phyloP scores from a whole-genome alignment of 2,329 filamentous ascomycete species.

The Macroventuria anomochaeta region DNA sequence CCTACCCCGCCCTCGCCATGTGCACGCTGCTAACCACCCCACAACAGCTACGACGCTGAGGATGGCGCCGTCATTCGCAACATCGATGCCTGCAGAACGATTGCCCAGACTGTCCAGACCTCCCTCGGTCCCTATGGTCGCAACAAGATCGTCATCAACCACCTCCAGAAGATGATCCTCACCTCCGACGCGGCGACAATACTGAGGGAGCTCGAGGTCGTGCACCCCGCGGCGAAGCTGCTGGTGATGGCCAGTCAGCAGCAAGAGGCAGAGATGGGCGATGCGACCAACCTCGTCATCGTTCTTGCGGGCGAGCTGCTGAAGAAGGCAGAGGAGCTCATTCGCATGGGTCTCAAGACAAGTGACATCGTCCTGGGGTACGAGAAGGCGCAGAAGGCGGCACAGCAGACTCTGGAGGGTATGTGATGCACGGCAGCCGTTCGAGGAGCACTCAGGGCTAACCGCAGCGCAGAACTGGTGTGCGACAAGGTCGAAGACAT shows the following conservation, averaged over 20 bases:
- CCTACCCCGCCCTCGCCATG: constrained; percentile 25
- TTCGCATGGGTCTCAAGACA: constrained; percentile 97
- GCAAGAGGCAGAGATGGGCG: constrained; percentile 98
- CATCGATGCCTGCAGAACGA: constrained; percentile 96
- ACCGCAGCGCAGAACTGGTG: constrained; percentile 67
- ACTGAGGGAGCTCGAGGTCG: constrained; percentile 94
- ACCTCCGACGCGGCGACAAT: constrained; percentile 98
- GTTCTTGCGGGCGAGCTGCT: constrained; percentile 92
- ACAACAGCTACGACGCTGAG: constrained; percentile 90
- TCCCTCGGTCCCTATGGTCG: constrained; percentile 96
- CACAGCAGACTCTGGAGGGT: constrained; percentile 82
- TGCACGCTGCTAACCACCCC: constrained; percentile 44
- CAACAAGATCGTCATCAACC: constrained; percentile 99
- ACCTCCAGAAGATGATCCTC: constrained; percentile 98
- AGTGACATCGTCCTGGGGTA: constrained; percentile 96
- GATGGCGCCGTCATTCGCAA: constrained; percentile 98
- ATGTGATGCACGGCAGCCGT: constrained; percentile 25
- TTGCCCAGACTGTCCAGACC: constrained; percentile 94
- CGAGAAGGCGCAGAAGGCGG: constrained; percentile 90
- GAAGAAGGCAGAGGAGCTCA: constrained; percentile 94
- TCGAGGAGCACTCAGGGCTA: constrained; percentile 19
- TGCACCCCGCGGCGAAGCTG: constrained; percentile 96
- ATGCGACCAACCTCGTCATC: constrained; percentile 97
- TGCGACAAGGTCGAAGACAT: constrained; percentile 91
- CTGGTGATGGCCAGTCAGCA: constrained; percentile 99